phyloP scores from a whole-genome alignment of 306 rosid genomes.

The Cercis canadensis region DNA sequence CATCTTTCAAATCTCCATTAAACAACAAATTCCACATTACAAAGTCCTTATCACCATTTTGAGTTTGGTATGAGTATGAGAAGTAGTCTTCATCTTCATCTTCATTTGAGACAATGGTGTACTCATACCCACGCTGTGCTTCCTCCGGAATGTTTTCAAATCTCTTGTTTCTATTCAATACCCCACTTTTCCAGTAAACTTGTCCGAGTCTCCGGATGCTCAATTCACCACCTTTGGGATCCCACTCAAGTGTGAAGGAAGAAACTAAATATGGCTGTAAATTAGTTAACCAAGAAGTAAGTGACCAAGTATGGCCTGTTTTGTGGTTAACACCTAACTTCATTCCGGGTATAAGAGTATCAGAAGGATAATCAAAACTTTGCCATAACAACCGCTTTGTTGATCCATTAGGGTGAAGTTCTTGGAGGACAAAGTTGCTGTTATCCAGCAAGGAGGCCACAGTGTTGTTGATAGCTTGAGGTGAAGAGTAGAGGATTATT shows the following conservation, averaged over 20 bases:
- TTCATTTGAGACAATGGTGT: conserved; percentile 8
- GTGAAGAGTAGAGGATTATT: background rate
- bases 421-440: conserved; percentile 19
- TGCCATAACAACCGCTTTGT: background rate
- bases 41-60: too few relatives aligned
- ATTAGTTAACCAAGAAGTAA: background rate
- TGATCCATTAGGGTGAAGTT: conserved; percentile 5
- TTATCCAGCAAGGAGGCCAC: conserved; percentile 4
- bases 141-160: background rate
- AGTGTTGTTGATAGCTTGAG: background rate
- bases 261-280: background rate
- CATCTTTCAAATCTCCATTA: background rate
- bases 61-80: conserved; percentile 7
- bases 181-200: conserved; percentile 14
- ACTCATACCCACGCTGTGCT: background rate
- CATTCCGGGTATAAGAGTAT: conserved; percentile 10
- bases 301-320: background rate
- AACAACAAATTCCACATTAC: too few relatives aligned
- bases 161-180: background rate
- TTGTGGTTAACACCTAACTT: conserved; percentile 28
- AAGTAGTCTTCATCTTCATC: conserved; percentile 15
- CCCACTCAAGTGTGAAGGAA: conserved; percentile 30
- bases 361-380: conserved; percentile 19
- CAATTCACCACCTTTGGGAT: background rate
- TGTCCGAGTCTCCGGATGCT: background rate